phyloP scores from a whole-genome alignment of 2,329 filamentous ascomycete species.

The Sporothrix mexicana region DNA sequence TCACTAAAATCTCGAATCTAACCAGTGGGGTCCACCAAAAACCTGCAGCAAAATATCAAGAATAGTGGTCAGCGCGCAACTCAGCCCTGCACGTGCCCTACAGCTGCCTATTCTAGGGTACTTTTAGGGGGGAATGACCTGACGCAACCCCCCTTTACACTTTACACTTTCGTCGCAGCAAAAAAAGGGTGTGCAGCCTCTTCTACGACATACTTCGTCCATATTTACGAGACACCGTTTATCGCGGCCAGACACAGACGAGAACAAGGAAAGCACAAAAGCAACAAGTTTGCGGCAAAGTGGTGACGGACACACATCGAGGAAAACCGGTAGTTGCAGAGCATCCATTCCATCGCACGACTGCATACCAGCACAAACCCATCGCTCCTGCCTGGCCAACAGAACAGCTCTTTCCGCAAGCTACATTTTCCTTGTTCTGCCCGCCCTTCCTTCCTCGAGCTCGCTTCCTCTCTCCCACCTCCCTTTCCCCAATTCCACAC shows the following conservation, averaged over 20 bases:
- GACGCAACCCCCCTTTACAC: neutral
- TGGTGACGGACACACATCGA: neutral
- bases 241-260: conserved; percentile 2
- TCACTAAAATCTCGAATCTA: conserved; percentile 9
- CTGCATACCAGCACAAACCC: neutral
- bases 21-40: neutral
- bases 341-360: neutral
- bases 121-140: neutral
- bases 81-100: conserved; percentile 18
- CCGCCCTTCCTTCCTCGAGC: conserved; percentile 11
- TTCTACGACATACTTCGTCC: too few relatives aligned
- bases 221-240: conserved; percentile 7
- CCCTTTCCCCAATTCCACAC: neutral
- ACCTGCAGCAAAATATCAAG: neutral
- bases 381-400: conserved; percentile 5
- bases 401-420: neutral
- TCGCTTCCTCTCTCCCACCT: neutral
- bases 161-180: conserved; percentile 1
- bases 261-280: neutral
- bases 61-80: neutral
- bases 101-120: conserved; percentile 1
- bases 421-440: conserved; percentile 15
- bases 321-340: neutral
- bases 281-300: neutral
- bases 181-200: conserved; percentile 7